These are phyloP conservation scores for Talaromyces sp. DNA, from an alignment of 2,329 filamentous ascomycete species.

Conservation along the genomic window DNA sequence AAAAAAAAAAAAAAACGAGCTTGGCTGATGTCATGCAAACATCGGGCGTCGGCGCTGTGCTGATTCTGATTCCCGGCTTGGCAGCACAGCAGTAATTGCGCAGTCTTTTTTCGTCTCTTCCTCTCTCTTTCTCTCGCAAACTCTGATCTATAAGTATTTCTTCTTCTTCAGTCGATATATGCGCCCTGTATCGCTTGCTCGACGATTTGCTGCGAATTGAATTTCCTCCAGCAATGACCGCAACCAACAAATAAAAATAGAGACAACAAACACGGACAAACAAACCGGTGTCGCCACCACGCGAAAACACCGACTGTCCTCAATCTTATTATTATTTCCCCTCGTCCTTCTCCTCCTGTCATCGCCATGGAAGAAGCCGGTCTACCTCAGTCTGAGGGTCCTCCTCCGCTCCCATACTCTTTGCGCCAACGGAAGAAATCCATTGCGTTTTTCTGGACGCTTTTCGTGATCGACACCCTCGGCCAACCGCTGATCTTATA, in stretches of 20 bases:
- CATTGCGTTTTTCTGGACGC: conserved; percentile 56
- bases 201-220: not conserved
- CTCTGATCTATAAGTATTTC: not conserved
- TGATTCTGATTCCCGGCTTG: not conserved
- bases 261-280: not conserved
- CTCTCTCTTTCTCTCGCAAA: not conserved
- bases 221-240: not conserved
- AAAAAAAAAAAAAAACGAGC: not conserved
- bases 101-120: not conserved
- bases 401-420: conserved; percentile 54
- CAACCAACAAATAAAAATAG: not conserved
- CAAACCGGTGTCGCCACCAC: not conserved
- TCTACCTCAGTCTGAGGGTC: conserved; percentile 20
- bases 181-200: not conserved
- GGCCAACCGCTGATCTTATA: conserved; percentile 57
- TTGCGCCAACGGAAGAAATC: conserved; percentile 51
- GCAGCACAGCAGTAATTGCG: not conserved
- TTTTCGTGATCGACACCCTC: conserved; percentile 57
- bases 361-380: conserved; percentile 27
- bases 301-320: not conserved
- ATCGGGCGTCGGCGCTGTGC: not conserved
- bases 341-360: not conserved
- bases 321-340: not conserved
- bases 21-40: not conserved
- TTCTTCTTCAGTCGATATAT: not conserved